Evolutionary conservation across 306 rosid species (phyloP).

Genomic region (Dryas alaskensis): DNA sequence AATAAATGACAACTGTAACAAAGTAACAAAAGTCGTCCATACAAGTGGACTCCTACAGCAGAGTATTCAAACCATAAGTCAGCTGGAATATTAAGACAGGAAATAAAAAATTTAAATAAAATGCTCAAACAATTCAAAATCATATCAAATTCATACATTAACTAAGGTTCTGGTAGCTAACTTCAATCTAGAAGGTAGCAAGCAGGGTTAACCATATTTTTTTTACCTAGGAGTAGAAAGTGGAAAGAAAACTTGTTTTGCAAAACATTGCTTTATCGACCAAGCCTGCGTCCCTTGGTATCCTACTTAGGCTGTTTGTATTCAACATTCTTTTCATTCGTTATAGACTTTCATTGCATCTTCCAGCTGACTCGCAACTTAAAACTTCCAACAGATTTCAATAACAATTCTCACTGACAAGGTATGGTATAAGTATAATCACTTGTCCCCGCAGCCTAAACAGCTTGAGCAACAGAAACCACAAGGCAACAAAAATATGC

Average conservation of each 20-base stretch:
- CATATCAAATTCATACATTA: background rate
- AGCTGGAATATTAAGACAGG: background rate
- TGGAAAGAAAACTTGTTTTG: background rate
- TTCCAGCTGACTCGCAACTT: background rate
- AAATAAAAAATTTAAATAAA: background rate
- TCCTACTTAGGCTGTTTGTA: background rate
- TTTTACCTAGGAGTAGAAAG: background rate
- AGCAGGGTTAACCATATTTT: background rate
- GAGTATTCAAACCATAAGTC: background rate
- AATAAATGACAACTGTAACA: background rate
- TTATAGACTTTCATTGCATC: background rate
- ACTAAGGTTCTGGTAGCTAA: background rate
- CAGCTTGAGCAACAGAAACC: background rate
- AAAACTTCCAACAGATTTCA: background rate
- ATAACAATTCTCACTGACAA: background rate
- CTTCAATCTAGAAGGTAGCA: slow-evolving; percentile 11
- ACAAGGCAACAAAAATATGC: background rate
- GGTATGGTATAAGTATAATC: background rate
- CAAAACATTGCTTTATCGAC: no score
- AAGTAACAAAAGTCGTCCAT: background rate
- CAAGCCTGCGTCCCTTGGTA: background rate
- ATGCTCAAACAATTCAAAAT: background rate
- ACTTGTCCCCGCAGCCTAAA: background rate
- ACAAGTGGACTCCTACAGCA: background rate
- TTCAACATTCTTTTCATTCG: background rate